Evolutionary conservation across 2,329 filamentous ascomycete species (phyloP), one percentile per base, ranked within the genome.

Genomic region (Stemphylium lycopersici): DNA sequence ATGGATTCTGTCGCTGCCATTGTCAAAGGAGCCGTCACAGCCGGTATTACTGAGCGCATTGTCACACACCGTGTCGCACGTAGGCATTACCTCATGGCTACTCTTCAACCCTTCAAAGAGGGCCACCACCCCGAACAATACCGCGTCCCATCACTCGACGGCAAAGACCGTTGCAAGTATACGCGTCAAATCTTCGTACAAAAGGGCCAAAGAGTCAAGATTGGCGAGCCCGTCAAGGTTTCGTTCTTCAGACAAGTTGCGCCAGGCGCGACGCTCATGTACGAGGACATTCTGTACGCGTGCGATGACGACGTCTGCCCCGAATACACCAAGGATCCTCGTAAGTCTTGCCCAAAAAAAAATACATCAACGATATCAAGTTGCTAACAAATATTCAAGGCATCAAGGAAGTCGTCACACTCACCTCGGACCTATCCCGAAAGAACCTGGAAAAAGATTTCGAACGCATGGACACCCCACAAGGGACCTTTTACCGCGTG

Each of bases 391-490:
- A 26, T n/a, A 12, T 20, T 7, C 0, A 65, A 97, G 93, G 93
- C 66, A 98, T 98, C 85, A 98, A 98, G 84, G 95, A 98, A 78
- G 92, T 98, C 52, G 95, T 98, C 62, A 99, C 95, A 1, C 87
- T 99, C 45, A 98, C 95, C 2, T 98, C 93, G 2, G 95, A 99
- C 74, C 83, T 99, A 52, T 97, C 93, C 43, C 89, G 93, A 68
- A 99, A 98, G 84, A 98, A 98, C 75, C 87, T 99, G 11, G 95
- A 99, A 77, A 98, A 97, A 79, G 95, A 99, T 76, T 99, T 99
- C 71, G 95, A 99, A 79, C 88, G 95, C 73, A 98, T 98, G 95
- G 95, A 98, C 75, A 98, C 95, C 1, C 93, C 95, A 5, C 93
- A 99, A 76, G 95, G 95, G 74, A 66, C 85, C 79, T 66, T 89